Conservation (phyloP, 768 basidiomycete genomes). For the Mycena venus region DNA sequence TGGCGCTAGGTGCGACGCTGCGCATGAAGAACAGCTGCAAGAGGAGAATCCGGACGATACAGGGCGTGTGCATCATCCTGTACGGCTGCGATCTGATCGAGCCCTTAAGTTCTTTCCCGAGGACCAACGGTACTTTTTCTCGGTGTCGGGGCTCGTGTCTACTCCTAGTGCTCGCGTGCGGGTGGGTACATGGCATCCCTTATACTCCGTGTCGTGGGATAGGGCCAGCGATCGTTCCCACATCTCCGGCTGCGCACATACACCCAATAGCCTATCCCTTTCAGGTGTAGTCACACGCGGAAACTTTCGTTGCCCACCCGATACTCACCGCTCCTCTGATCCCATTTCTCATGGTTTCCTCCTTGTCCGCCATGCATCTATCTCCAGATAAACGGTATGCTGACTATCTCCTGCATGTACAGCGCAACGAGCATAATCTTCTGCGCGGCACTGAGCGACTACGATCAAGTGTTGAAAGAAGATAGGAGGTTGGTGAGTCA, state of each 20-base stretch:
- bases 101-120: not conserved
- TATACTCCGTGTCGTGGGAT: not conserved
- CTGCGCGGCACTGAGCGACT: conserved; percentile 72
- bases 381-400: not conserved
- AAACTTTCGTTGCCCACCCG: not conserved
- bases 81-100: not conserved
- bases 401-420: not conserved
- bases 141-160: not conserved
- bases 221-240: too few relatives aligned
- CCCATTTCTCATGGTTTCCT: not conserved
- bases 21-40: not conserved
- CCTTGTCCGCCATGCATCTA: not conserved
- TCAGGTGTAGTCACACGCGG: not conserved
- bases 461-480: conserved; percentile 69
- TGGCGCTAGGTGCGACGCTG: not conserved
- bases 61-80: not conserved
- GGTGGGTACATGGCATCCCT: not conserved
- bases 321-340: too few relatives aligned
- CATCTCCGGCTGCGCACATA: not conserved
- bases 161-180: not conserved
- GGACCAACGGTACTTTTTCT: not conserved
- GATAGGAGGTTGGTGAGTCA: conserved; percentile 62
- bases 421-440: conserved; percentile 73
- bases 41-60: not conserved
- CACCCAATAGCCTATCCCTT: not conserved